These are phyloP conservation scores for Leishmania lainsoni DNA, from an alignment of 208 protist species.

Conservation along the genomic window DNA sequence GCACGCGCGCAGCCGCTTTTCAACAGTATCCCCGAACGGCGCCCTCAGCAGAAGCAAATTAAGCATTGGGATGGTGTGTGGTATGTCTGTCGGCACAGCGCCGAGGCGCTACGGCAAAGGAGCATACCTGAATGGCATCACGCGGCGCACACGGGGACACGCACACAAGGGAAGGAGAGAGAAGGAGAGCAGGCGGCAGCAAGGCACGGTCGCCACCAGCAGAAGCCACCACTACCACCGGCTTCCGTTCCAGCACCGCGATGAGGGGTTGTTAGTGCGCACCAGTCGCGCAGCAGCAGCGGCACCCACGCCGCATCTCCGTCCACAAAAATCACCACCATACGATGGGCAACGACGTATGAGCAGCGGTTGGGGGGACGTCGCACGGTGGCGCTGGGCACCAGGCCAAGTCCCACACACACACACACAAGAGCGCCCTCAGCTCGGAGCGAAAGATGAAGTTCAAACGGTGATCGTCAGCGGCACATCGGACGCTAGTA, in stretches of 20 bases:
- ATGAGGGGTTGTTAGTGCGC: neutral
- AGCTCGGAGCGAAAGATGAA: slow-evolving; percentile 59
- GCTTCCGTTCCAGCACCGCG: slow-evolving; percentile 3
- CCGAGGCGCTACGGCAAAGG: slow-evolving; percentile 30
- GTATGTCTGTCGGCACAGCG: slow-evolving; percentile 28
- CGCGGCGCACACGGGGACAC: neutral
- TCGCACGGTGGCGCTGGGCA: neutral
- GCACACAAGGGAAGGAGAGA: neutral
- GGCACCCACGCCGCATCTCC: slow-evolving; percentile 9
- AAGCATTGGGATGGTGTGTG: slow-evolving; percentile 34
- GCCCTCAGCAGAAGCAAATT: slow-evolving; percentile 14
- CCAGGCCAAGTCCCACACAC: neutral
- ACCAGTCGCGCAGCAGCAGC: too few relatives aligned
- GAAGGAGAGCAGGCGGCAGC: neutral
- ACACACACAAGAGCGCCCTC: slow-evolving; percentile 17
- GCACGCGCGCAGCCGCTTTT: neutral
- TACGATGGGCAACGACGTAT: slow-evolving; percentile 23
- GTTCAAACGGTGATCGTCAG: slow-evolving; percentile 34
- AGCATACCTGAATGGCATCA: slow-evolving; percentile 26
- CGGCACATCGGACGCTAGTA: neutral
- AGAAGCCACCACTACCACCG: too few relatives aligned
- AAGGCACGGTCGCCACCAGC: too few relatives aligned
- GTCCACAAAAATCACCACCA: slow-evolving; percentile 35
- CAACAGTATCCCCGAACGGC: neutral
- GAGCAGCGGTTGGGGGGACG: slow-evolving; percentile 34